phyloP scores from a whole-genome alignment of 164 flowering plant species.

The Saururus chinensis region DNA sequence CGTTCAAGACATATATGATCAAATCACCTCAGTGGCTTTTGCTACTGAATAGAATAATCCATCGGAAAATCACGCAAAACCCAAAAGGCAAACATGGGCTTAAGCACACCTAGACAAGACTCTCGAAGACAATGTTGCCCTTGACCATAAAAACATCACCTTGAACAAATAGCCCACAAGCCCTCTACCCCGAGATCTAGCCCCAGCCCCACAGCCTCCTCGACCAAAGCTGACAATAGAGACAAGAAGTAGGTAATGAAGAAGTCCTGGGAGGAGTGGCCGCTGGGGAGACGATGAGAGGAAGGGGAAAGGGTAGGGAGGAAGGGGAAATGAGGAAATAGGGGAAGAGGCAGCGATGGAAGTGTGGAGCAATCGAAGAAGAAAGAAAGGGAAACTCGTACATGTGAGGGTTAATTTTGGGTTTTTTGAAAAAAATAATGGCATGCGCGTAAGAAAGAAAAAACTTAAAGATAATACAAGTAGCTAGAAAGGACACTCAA shows the following conservation, averaged over 20 bases:
- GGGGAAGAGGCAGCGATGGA: too few species aligned
- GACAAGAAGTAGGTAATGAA: slow-evolving; percentile 41
- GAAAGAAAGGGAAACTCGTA: too few species aligned
- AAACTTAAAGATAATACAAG: too few species aligned
- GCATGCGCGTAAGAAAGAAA: too few species aligned
- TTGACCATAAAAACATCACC: slow-evolving; percentile 41
- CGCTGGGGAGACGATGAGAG: too few species aligned
- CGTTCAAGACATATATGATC: too few species aligned
- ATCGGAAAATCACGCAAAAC: slow-evolving; percentile 8
- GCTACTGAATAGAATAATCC: background rate
- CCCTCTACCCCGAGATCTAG: slow-evolving; percentile 8
- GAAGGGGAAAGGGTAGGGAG: too few species aligned
- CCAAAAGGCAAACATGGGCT: slow-evolving; percentile 36
- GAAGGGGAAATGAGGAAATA: too few species aligned
- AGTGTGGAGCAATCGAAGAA: too few species aligned
- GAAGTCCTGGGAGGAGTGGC: slow-evolving; percentile 74
- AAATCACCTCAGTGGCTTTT: background rate
- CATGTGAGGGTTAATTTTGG: too few species aligned
- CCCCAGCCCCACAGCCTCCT: slow-evolving; percentile 9
- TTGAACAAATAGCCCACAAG: slow-evolving; percentile 9
- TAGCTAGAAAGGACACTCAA: too few species aligned
- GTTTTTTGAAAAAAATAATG: too few species aligned
- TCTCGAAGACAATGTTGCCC: slow-evolving; percentile 52
- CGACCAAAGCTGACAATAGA: slow-evolving; percentile 18
- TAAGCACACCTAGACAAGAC: slow-evolving; percentile 61